Base-by-base conservation (phyloP, 2,329 filamentous ascomycete genomes). In the Penicillium concentricum region DNA sequence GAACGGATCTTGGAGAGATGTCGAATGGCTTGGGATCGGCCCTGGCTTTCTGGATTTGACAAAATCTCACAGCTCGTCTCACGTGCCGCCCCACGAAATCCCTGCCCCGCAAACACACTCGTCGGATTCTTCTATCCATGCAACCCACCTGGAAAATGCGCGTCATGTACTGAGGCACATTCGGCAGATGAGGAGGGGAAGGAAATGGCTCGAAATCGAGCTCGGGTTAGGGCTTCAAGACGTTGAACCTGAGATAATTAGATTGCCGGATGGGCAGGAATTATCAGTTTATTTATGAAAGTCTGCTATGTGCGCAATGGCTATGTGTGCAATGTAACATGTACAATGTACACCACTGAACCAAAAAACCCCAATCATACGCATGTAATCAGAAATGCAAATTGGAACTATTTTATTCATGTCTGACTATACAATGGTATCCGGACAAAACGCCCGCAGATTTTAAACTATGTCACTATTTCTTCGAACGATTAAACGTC, bases 401-500 rank as follows among this genome's bases (percentile, higher is more conserved):
- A 46, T 51, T 41, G 48, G 46, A 46, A 58, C 38, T 39, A 51
- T 76, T 39, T 50, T 50, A 58, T 58, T 52, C 34, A 56, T 56
- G 41, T 24, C 48, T 56, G 54, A 56, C 54, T 56, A 43, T 52
- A 52, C 54, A 56, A 56, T 56, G 54, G 54, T 56, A 56, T 56
- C 48, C 52, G 39, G 52, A 55, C 26, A 48, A 42, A 55, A 55
- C 52, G 45, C 52, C 52, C 45, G 37, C 35, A 42, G 24, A 26
- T 42, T 49, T 57, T 56, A 43, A 46, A 56, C 51, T 52, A 51
- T 52, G 42, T 47, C 52, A 60, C 65, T 65, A 73, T 59, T 72
- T 74, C 48, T 68, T 63, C 5, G 69, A 70, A 65, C 82, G 84
- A 73, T 91, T 96, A 74, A 97, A 94, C 9, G 89, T 92, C 80